phyloP scores from a whole-genome alignment of 768 basidiomycete species.

The Rhizopogon vulgaris region DNA sequence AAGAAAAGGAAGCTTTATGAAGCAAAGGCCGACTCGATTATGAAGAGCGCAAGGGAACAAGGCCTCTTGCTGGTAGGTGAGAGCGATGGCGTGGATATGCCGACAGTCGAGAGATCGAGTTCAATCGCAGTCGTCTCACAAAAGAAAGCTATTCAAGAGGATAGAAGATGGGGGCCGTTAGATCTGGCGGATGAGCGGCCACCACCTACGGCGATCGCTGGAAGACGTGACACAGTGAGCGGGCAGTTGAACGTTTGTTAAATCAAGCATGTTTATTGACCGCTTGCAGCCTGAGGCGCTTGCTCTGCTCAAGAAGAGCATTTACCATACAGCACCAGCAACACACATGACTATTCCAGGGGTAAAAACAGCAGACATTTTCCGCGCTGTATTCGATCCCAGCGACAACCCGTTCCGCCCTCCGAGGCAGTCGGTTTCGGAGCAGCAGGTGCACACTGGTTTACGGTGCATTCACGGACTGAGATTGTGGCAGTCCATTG shows the following conservation, averaged over 20 bases:
- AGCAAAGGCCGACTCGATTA: slow-evolving; percentile 36
- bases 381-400: slow-evolving; percentile 45
- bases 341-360: slow-evolving; percentile 50
- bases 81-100: neutral
- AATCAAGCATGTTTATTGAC: neutral
- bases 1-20: slow-evolving; percentile 39
- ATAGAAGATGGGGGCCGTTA: slow-evolving; percentile 47
- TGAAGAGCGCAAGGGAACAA: slow-evolving; percentile 40
- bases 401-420: slow-evolving; percentile 39
- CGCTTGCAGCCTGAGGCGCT: slow-evolving; percentile 42
- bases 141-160: slow-evolving; percentile 29
- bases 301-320: slow-evolving; percentile 48
- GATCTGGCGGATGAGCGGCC: slow-evolving; percentile 63
- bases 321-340: slow-evolving; percentile 48
- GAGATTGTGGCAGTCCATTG: slow-evolving; percentile 46
- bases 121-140: too few relatives aligned
- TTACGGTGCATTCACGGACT: slow-evolving; percentile 47
- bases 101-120: neutral
- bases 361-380: slow-evolving; percentile 35
- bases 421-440: slow-evolving; percentile 51
- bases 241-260: neutral
- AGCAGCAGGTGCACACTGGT: slow-evolving; percentile 40
- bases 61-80: slow-evolving; percentile 31
- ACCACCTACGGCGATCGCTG: slow-evolving; percentile 67
- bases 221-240: slow-evolving; percentile 58